Percentiles rank a stretch among this genome's conserved stretches.
These are phyloP conservation scores for Colletotrichum gigasporum DNA, from an alignment of 2,329 filamentous ascomycete species.

Conservation along the genomic window DNA sequence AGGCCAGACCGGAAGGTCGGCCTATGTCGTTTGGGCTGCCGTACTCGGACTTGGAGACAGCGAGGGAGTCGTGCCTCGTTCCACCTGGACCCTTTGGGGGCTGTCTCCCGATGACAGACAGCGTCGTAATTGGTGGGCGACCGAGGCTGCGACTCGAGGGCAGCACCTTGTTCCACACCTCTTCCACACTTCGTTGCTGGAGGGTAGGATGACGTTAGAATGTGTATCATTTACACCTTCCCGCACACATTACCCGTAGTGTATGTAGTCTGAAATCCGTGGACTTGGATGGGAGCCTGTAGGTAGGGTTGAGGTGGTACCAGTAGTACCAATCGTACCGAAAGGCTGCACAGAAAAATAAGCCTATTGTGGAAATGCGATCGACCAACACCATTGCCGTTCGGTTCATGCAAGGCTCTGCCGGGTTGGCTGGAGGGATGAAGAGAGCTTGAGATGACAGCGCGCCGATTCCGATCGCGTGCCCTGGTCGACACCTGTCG, in stretches of 20 bases:
- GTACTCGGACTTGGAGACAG: slow-evolving; percentile 17
- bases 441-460: slow-evolving; percentile 13
- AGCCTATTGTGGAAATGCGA: slow-evolving; percentile 17
- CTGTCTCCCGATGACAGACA: neutral
- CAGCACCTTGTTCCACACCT: slow-evolving; percentile 10
- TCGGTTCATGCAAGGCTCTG: slow-evolving; percentile 15
- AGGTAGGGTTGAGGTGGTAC: neutral
- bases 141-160: slow-evolving; percentile 23
- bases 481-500: slow-evolving; percentile 3
- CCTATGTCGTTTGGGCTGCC: slow-evolving; percentile 6
- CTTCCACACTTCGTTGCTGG: slow-evolving; percentile 5
- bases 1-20: slow-evolving; percentile 13
- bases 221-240: slow-evolving; percentile 2
- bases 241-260: neutral
- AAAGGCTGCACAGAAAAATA: neutral
- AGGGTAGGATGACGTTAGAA: slow-evolving; percentile 13
- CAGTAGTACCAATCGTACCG: neutral
- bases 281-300: too few relatives aligned
- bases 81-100: slow-evolving; percentile 20
- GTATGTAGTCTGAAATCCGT: slow-evolving; percentile 1
- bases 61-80: slow-evolving; percentile 5
- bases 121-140: neutral
- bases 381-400: slow-evolving; percentile 18
- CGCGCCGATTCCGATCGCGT: neutral
- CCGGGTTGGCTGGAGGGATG: neutral